phyloP scores from a whole-genome alignment of 495 filamentous ascomycete genomes.

The Talaromyces wortmannii region DNA sequence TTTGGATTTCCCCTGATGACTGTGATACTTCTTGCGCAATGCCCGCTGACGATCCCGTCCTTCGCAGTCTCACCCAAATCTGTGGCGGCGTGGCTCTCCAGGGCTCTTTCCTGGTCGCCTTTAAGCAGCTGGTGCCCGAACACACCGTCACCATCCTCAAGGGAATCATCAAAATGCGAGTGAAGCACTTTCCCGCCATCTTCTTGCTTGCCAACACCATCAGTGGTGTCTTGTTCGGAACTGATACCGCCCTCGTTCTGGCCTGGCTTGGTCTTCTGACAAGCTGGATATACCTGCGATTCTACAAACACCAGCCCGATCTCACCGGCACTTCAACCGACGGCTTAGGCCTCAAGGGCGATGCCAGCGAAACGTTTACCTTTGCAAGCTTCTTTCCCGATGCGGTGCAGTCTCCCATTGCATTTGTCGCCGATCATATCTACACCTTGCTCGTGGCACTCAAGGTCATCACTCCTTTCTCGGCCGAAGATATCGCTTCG shows the following conservation, averaged over 20 bases:
- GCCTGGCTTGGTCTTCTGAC: conserved; percentile 76
- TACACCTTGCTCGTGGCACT: conserved; percentile 68
- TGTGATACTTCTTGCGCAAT: conserved; percentile 19
- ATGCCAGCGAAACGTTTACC: conserved; percentile 91
- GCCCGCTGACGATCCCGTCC: conserved; percentile 13
- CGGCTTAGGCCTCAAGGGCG: conserved; percentile 56
- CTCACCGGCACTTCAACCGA: conserved; percentile 46
- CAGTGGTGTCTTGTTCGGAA: conserved; percentile 72
- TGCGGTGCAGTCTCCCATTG: conserved; percentile 68
- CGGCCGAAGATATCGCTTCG: conserved; percentile 72
- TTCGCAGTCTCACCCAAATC: conserved; percentile 63
- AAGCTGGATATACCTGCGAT: conserved; percentile 94
- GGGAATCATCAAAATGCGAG: conserved; percentile 80
- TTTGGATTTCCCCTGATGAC: conserved; percentile 12
- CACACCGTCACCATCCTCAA: conserved; percentile 95
- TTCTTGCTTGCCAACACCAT: conserved; percentile 76
- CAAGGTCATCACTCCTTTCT: conserved; percentile 79
- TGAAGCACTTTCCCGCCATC: conserved; percentile 87
- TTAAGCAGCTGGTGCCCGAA: conserved; percentile 95
- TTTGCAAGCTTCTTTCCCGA: conserved; percentile 96
- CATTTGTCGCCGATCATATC: conserved; percentile 63
- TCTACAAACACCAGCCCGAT: conserved; percentile 78
- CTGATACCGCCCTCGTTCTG: conserved; percentile 76
- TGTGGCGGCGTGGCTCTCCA: conserved; percentile 85
- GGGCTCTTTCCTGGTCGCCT: conserved; percentile 91